Evolutionary conservation across 306 rosid genomes (phyloP).

Genomic region (Hippophae rhamnoides): DNA sequence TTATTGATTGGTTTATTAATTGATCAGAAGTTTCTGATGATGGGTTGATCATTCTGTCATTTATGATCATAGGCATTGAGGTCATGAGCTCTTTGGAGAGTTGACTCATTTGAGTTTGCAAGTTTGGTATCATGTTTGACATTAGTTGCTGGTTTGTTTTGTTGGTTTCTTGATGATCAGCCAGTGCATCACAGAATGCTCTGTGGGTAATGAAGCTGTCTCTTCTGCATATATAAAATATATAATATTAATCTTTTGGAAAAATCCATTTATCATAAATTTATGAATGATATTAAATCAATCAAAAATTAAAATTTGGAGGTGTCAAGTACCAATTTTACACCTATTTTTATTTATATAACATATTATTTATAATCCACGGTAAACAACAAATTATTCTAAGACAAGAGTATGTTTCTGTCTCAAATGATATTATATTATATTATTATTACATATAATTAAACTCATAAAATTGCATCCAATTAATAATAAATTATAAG

Average conservation of each 20-base stretch:
- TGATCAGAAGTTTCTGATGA: conserved; percentile 21
- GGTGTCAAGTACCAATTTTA: too few relatives aligned
- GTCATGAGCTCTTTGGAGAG: conserved; percentile 30
- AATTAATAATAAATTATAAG: too few relatives aligned
- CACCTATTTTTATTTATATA: too few relatives aligned
- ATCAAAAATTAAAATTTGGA: too few relatives aligned
- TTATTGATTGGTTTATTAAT: conserved; percentile 12
- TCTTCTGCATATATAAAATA: conserved; percentile 40
- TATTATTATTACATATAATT: too few relatives aligned
- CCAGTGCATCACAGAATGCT: conserved; percentile 81
- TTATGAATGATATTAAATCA: neutral
- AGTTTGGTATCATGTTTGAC: conserved; percentile 16
- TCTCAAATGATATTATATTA: too few relatives aligned
- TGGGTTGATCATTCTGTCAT: neutral
- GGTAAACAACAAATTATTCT: too few relatives aligned
- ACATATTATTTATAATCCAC: too few relatives aligned
- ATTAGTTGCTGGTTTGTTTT: conserved; percentile 13
- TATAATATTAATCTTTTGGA: neutral
- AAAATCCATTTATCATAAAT: neutral
- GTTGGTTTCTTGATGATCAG: conserved; percentile 57
- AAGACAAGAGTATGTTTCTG: too few relatives aligned
- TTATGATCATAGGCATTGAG: conserved; percentile 22
- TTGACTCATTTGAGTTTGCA: conserved; percentile 17
- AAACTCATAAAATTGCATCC: too few relatives aligned
- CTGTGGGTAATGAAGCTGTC: conserved; percentile 90